Evolutionary conservation across 208 protist genomes (phyloP), one percentile per base, ranked within the genome.

Genomic region (Leishmania arabica): DNA sequence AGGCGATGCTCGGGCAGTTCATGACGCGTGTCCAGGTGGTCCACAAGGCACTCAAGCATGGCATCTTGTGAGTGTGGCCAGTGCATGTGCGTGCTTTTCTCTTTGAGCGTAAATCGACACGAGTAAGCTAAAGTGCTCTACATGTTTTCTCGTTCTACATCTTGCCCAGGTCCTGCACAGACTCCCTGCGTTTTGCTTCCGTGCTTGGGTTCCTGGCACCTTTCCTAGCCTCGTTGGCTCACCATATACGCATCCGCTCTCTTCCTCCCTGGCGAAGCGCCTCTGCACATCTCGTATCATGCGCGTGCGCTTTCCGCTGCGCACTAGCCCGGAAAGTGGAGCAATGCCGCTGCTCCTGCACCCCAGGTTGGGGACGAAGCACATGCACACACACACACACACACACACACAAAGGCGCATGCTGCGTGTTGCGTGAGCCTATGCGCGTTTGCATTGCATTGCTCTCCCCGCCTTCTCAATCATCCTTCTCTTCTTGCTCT

Each of bases 41-140:
- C 11, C 90, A 89, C 79, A 97, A 92, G 78, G 92, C 93, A 27
- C 85, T 97, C 37, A 89, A 89, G 81, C 79, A 92, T 42, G 93
- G 93, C 34, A 91, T 97, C 64, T 87, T 84, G 56, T 96, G 88
- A 86, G 17, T 76, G 40, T 15, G 69, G 13, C 27, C 8, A 49
- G 21, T 34, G 8, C 17, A 2, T 73, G 47, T 5, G 27, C 11
- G 45, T 24, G 24, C 11, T n/a, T 51, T 53, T 27, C 51, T 73
- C 27, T 24, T 73, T 9, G 27, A 34, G 3, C 13, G 24, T 37
- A n/a, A 54, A 37, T 73, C 3, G 3, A 71, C 8, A 34, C 69
- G 69, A 45, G 19, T 73, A 73, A 73, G 24, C 69, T 51, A 73
- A 73, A 4, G 19, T n/a, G 42, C 66, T 24, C 3, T 58, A 49